Base-by-base conservation (phyloP, 768 basidiomycete species). In the Rhodotorula sphaerocarpa region DNA sequence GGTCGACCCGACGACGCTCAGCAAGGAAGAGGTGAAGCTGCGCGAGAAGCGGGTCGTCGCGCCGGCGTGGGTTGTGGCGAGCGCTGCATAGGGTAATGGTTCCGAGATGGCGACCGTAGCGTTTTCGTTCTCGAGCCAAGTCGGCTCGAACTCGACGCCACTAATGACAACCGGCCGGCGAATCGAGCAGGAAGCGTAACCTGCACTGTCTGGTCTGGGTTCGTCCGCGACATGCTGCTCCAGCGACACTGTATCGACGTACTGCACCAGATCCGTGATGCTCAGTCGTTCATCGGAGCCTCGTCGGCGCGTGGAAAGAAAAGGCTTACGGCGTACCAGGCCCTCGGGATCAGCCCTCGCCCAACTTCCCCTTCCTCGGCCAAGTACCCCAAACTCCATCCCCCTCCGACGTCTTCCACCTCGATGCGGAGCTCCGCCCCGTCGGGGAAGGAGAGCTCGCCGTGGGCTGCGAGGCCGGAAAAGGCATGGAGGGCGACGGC, bases 81-180 rank as follows among this genome's bases (percentile, higher is more conserved):
- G n/a, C n/a, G 45, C 15, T 28, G 7, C 45, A 12, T 25, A 12
- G 42, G 42, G 11, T 6, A 23, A 15, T 43, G 15, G 39, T 39
- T 18, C 39, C 39, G 39, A 9, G 39, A 39, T 39, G 39, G 39
- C 39, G 39, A 41, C 4, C 10, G 14, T 6, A 2, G 3, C 28
- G 5, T 21, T 15, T 16, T 15, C 44, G 12, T 28, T 25, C 7
- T 20, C 44, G 41, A 41, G 15, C n/a, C 45, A 31, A 0, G 56
- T 52, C 25, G 65, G 66, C 43, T 67, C 66, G 36, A 67, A 67
- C 36, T 63, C 59, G 25, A 51, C 57, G 3, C 66, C 66, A 11
- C 55, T 57, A 11, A 67, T 41, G n/a, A 63, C 47, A 39, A 67
- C 27, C 21, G 57, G 55, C 3, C 66, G 30, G 1, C 59, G 55